Percentiles rank a stretch among this genome's conserved stretches.
phyloP scores from a whole-genome alignment of 2,329 filamentous ascomycete genomes.

The Venturia carpophila region DNA sequence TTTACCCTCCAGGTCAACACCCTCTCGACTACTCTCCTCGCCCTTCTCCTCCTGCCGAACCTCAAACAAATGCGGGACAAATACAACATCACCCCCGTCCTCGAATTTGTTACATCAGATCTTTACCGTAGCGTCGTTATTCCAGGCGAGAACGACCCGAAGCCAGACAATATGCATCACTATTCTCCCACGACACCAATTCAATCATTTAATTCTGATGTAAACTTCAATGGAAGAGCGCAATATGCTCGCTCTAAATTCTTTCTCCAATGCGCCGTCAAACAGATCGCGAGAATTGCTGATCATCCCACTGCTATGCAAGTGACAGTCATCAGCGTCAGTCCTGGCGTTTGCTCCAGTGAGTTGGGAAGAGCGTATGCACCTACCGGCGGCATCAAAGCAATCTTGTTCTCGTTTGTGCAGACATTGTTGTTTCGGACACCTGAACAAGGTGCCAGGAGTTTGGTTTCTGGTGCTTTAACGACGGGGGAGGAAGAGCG shows the following conservation, averaged over 20 bases:
- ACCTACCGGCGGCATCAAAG: not conserved
- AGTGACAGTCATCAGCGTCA: constrained; percentile 10
- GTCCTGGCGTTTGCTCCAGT: constrained; percentile 11
- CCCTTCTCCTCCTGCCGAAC: constrained; percentile 26
- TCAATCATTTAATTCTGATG: constrained; percentile 8
- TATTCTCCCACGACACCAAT: not conserved
- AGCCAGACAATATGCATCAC: not conserved
- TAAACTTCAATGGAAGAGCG: not conserved
- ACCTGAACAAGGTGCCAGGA: constrained; percentile 15
- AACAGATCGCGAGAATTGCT: not conserved
- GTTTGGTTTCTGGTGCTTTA: constrained; percentile 13
- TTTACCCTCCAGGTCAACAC: constrained; percentile 34
- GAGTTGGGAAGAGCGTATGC: not conserved
- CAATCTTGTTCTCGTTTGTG: not conserved
- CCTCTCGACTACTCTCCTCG: constrained; percentile 33
- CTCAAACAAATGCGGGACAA: constrained; percentile 19
- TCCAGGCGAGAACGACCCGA: not conserved
- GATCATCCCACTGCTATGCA: not conserved
- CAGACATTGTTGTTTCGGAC: constrained; percentile 13
- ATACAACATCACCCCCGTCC: not conserved
- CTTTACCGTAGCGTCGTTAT: constrained; percentile 10
- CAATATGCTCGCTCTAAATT: constrained; percentile 17
- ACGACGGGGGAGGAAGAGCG: not conserved
- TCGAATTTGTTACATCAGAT: constrained; percentile 17
- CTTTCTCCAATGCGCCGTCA: constrained; percentile 13